Evolutionary conservation across 2,329 filamentous ascomycete genomes (phyloP).

Genomic region (Pyrenophora tritici-repentis): DNA sequence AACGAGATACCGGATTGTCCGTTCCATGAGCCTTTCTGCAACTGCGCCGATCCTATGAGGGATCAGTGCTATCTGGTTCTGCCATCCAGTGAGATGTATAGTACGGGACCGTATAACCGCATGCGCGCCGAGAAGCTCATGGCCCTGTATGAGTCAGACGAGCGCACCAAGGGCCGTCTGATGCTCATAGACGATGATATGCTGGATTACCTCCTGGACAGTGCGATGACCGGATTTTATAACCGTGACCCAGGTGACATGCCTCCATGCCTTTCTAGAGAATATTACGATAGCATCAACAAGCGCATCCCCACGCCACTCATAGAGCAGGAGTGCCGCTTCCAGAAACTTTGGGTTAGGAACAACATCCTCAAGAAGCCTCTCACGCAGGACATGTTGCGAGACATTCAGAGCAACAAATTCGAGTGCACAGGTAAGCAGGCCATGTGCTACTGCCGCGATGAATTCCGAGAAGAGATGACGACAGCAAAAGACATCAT

Average conservation of each 20-base stretch:
- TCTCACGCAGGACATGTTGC: slow-evolving; percentile 11
- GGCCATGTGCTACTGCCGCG: slow-evolving; percentile 30
- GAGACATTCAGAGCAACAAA: slow-evolving; percentile 9
- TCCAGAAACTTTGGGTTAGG: slow-evolving; percentile 17
- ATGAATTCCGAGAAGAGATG: background rate
- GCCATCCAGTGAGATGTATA: slow-evolving; percentile 12
- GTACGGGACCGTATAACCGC: slow-evolving; percentile 30
- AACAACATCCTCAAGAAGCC: slow-evolving; percentile 17
- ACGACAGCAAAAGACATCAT: slow-evolving; percentile 1
- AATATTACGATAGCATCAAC: slow-evolving; percentile 14
- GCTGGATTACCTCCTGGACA: slow-evolving; percentile 14
- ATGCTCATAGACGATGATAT: slow-evolving; percentile 35
- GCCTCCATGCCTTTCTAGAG: slow-evolving; percentile 17
- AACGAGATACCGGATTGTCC: slow-evolving; percentile 27
- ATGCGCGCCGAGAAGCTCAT: slow-evolving; percentile 26
- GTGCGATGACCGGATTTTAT: background rate
- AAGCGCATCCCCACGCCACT: slow-evolving; percentile 17
- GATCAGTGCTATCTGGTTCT: slow-evolving; percentile 28
- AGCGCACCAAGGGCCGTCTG: slow-evolving; percentile 22
- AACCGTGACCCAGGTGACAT: background rate
- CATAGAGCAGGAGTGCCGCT: slow-evolving; percentile 23
- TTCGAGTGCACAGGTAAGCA: background rate
- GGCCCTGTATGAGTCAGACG: slow-evolving; percentile 18
- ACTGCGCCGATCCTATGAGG: slow-evolving; percentile 24
- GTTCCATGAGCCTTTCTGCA: slow-evolving; percentile 25